Base-by-base conservation (phyloP, 495 filamentous ascomycete genomes). In the Aspergillus sclerotiicarbonarius region DNA sequence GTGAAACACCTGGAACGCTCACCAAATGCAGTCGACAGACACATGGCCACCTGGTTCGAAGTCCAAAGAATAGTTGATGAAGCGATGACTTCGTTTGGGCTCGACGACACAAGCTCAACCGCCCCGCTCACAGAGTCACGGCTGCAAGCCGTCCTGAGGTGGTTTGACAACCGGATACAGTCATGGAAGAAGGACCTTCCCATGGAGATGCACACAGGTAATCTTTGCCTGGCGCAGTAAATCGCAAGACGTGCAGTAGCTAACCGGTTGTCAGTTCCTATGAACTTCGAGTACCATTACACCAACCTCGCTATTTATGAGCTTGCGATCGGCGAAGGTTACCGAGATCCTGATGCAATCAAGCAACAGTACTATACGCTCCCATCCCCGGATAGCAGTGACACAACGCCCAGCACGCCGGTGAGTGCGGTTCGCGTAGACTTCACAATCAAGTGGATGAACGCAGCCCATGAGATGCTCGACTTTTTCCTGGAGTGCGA, bases 291-390 rank as follows among this genome's bases (percentile, higher is more conserved):
- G 65, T 82, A 79, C 47, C 71, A 78, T 53, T 71, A 73, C 51
- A 69, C 71, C 21, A 65, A 73, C 29, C 70, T 83, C 8, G 74
- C 73, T 29, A 69, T 82, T 54, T 80, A 82, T 57, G 80, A 83
- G 61, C 52, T 81, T 8, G 78, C 75, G 35, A 66, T 81, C 32
- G 76, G 79, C 41, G 75, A 79, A 56, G 79, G 80, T 13, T 80
- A 82, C 56, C 73, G 76, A 29, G 76, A 79, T 12, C 76, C 76
- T n/a, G 74, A 79, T 55, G 69, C 74, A 4, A 61, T 75, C 32
- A 73, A 71, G 54, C 62, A 62, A 20, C 66, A 68, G 53, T 75
- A 70, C 39, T 76, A 74, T 61, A 71, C 69, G 0, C 71, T 81
- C 59, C 72, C 71, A 25, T 52, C 73, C 47, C 53, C 73, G 56